These are phyloP conservation scores for Calonectria pauciramosa DNA, from an alignment of 2,329 filamentous ascomycete genomes.

Conservation along the genomic window DNA sequence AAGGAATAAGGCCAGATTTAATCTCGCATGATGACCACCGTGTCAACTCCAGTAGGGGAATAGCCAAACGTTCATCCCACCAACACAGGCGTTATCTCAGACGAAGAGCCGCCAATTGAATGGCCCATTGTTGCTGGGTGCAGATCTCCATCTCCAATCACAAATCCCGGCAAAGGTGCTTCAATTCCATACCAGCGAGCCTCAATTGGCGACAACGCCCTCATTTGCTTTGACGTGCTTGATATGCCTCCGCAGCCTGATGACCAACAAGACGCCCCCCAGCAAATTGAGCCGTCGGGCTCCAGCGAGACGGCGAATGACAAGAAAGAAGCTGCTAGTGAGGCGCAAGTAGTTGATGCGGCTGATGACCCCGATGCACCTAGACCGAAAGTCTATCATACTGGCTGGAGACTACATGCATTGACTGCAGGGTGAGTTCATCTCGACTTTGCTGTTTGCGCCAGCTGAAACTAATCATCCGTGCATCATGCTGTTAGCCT, in stretches of 20 bases:
- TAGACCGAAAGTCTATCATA: neutral
- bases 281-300: neutral
- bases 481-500: neutral
- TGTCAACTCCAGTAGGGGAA: neutral
- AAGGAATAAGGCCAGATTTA: neutral
- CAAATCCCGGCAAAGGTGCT: neutral
- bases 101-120: neutral
- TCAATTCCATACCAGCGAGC: neutral
- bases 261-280: neutral
- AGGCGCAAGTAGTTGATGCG: neutral
- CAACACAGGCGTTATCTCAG: neutral
- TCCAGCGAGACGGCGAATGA: neutral
- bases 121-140: neutral
- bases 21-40: neutral
- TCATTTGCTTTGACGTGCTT: neutral
- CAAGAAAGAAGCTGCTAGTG: too few species aligned
- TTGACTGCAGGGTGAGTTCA: conserved; percentile 11
- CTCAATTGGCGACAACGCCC: neutral
- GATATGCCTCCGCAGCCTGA: neutral
- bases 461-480: neutral
- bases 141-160: neutral
- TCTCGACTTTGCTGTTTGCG: neutral
- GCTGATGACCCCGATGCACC: neutral
- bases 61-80: neutral
- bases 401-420: conserved; percentile 15